Conservation (phyloP, 2,329 filamentous ascomycete genomes). For the Trichoderma oligosporum region DNA sequence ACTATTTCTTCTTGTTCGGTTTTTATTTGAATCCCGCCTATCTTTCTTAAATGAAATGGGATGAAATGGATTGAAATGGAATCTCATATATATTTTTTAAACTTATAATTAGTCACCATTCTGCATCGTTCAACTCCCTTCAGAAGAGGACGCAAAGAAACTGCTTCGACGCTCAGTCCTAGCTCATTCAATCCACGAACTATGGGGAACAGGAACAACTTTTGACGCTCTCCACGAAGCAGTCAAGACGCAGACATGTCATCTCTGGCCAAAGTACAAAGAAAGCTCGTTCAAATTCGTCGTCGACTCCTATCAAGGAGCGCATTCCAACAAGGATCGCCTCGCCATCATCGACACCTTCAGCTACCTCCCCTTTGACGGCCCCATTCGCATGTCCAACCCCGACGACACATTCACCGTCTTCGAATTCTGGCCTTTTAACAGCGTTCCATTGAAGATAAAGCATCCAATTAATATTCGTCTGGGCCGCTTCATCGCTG, state of each 20-base stretch:
- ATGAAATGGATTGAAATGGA: too few species aligned
- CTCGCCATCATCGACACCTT: conserved; percentile 79
- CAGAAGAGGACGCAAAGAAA: conserved; percentile 58
- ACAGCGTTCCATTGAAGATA: conserved; percentile 45
- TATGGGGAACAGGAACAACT: conserved; percentile 73
- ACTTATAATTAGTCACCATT: conserved; percentile 93
- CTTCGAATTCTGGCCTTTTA: conserved; percentile 73
- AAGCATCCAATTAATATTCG: conserved; percentile 58
- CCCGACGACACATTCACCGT: conserved; percentile 74
- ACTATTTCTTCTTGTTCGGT: neutral
- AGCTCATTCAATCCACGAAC: conserved; percentile 76
- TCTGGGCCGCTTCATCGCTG: conserved; percentile 68
- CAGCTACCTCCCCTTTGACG: conserved; percentile 70
- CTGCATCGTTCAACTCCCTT: conserved; percentile 68
- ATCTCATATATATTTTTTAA: too few species aligned
- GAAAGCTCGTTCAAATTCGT: conserved; percentile 74
- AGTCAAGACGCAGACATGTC: conserved; percentile 54
- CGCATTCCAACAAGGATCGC: conserved; percentile 60
- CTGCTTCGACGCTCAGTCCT: conserved; percentile 77
- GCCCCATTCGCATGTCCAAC: conserved; percentile 70
- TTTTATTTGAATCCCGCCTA: too few species aligned
- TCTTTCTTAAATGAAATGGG: too few species aligned
- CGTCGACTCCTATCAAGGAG: conserved; percentile 77
- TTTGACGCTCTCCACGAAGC: conserved; percentile 66
- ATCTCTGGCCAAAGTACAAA: conserved; percentile 65